Base-by-base conservation (phyloP, 2,329 filamentous ascomycete species). In the Paramyrothecium roridum region DNA sequence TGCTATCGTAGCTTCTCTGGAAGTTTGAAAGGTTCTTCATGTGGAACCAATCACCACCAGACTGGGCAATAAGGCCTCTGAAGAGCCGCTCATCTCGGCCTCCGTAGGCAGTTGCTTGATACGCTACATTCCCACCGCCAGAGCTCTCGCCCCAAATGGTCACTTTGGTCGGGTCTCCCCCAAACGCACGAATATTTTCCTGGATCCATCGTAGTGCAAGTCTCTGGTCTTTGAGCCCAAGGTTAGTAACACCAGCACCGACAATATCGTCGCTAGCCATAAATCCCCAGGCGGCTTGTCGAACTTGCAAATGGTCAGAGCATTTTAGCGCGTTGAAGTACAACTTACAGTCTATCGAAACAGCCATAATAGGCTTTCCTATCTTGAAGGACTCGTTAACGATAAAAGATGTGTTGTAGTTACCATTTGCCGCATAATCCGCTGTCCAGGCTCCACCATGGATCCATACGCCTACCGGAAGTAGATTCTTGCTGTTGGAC, bases 331-430 rank as follows among this genome's bases (percentile, higher is more conserved):
- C n/a, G n/a, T n/a, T n/a, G n/a, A n/a, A n/a, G n/a, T n/a, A n/a
- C n/a, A n/a, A n/a, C n/a, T n/a, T n/a, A n/a, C 82, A 82, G 61
- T 82, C 81, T 56, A 83, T 69, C 6, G 72, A 75, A 4, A 80
- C 77, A 2, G 71, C 78, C 23, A 83, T 74, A 49, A 83, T 76
- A 0, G 78, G 79, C 57, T 77, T 78, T 54, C 71, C 70, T 47
- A 78, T 76, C 43, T 71, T 63, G 4, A 76, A 72, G 0, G 77
- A 76, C 49, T 80, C 76, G 12, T 76, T 66, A 13, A 88, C 80
- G 52, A 87, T 80, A 58, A 78, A 82, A 40, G 79, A 81, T 55
- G 86, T 73, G 64, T 88, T 88, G 65, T 88, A 88, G 30, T 83
- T 75, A 2, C 61, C 62, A 30, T 65, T n/a, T n/a, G n/a, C n/a